Conservation (phyloP, 1,139 yeast genomes). For the Sugiyamaella japonica region DNA sequence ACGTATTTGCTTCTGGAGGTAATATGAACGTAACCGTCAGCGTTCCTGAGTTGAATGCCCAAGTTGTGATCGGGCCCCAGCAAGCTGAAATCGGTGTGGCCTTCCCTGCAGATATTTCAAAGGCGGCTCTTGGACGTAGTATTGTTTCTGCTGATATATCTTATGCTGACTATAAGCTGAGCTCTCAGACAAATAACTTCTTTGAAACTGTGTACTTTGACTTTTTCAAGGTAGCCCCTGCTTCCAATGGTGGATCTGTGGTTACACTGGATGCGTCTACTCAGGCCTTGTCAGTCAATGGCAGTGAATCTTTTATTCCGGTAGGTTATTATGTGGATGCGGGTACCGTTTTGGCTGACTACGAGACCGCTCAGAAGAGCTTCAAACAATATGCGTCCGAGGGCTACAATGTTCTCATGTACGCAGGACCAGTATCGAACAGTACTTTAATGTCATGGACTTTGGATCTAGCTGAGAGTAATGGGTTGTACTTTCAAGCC, state of each 20-base stretch:
- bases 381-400: slow-evolving; percentile 21
- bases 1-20: slow-evolving; percentile 13
- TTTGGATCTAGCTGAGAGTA: slow-evolving; percentile 18
- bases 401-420: slow-evolving; percentile 24
- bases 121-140: slow-evolving; percentile 13
- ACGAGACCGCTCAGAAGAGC: slow-evolving; percentile 15
- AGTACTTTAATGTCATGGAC: slow-evolving; percentile 21
- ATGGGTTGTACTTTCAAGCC: slow-evolving; percentile 21
- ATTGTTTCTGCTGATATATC: slow-evolving; percentile 19
- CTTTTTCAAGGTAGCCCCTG: slow-evolving; percentile 14
- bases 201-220: slow-evolving; percentile 21
- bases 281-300: slow-evolving; percentile 19
- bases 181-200: slow-evolving; percentile 12
- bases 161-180: slow-evolving; percentile 13
- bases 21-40: slow-evolving; percentile 19
- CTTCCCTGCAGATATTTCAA: slow-evolving; percentile 19
- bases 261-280: slow-evolving; percentile 18
- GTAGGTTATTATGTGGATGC: slow-evolving; percentile 22
- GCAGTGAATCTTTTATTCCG: slow-evolving; percentile 19
- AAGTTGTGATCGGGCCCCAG: slow-evolving; percentile 11
- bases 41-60: slow-evolving; percentile 20
- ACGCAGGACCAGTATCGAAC: slow-evolving; percentile 21
- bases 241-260: slow-evolving; percentile 15
- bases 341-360: slow-evolving; percentile 15
- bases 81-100: slow-evolving; percentile 20